phyloP scores from a whole-genome alignment of 2,329 filamentous ascomycete genomes.

The Ambrosiella xylebori region DNA sequence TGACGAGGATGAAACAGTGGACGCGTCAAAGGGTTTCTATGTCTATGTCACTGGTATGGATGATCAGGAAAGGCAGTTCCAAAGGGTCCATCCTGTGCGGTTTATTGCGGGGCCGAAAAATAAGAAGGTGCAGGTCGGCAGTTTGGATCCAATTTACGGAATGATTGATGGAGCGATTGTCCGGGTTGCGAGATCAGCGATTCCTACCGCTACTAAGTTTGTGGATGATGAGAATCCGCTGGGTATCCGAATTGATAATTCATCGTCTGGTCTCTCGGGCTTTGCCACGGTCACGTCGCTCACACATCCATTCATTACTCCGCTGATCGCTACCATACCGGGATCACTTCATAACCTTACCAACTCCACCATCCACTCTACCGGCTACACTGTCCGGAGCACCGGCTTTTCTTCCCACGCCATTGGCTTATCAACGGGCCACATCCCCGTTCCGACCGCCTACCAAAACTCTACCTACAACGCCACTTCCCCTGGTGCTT shows the following conservation, averaged over 20 bases:
- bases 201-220: not conserved
- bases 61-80: constrained; percentile 2
- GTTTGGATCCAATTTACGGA: constrained; percentile 2
- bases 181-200: not conserved
- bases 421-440: not conserved
- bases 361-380: not conserved
- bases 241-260: not conserved
- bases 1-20: not conserved
- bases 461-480: too few species aligned
- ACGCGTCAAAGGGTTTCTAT: constrained; percentile 2
- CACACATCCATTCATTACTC: not conserved
- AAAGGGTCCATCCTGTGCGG: constrained; percentile 9
- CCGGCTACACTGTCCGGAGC: not conserved
- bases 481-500: not conserved
- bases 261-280: not conserved
- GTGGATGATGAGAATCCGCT: not conserved
- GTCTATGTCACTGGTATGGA: constrained; percentile 11
- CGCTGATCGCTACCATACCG: not conserved
- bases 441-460: not conserved
- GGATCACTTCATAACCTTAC: not conserved
- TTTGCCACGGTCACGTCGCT: not conserved
- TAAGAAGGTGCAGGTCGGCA: constrained; percentile 3
- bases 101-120: not conserved
- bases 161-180: constrained; percentile 3
- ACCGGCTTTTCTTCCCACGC: not conserved